These are phyloP conservation scores for Arxiozyma bovina DNA, from an alignment of 1,139 yeast genomes.

Conservation along the genomic window DNA sequence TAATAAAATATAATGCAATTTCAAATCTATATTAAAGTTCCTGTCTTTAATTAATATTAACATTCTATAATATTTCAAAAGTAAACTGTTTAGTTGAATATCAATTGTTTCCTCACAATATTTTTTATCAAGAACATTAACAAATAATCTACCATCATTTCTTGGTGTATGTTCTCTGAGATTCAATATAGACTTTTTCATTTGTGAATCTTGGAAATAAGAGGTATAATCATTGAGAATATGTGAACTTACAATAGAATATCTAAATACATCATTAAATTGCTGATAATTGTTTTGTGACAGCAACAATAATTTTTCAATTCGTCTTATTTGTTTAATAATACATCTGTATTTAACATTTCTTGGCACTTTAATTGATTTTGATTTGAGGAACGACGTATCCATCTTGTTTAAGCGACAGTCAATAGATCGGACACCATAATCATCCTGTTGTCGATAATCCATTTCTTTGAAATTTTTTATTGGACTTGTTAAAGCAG, in stretches of 20 bases:
- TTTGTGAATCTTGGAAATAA: slow-evolving; percentile 10
- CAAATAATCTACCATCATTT: background rate
- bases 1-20: background rate
- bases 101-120: background rate
- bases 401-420: no score
- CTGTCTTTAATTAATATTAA: background rate
- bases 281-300: slow-evolving; percentile 5
- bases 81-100: background rate
- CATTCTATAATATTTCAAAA: background rate
- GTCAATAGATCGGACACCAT: background rate
- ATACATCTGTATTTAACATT: background rate
- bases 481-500: background rate
- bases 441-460: background rate
- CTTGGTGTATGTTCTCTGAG: slow-evolving; percentile 3
- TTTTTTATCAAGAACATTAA: background rate
- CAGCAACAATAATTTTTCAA: background rate
- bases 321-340: background rate
- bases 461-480: no score
- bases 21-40: background rate
- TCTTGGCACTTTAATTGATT: background rate
- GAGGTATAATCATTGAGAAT: slow-evolving; percentile 17
- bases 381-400: background rate
- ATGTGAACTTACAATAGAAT: slow-evolving; percentile 24
- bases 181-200: slow-evolving; percentile 18
- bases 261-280: slow-evolving; percentile 27